Base-by-base conservation (phyloP, 129 eudicot genomes). In the Pulicaria dysenterica region DNA sequence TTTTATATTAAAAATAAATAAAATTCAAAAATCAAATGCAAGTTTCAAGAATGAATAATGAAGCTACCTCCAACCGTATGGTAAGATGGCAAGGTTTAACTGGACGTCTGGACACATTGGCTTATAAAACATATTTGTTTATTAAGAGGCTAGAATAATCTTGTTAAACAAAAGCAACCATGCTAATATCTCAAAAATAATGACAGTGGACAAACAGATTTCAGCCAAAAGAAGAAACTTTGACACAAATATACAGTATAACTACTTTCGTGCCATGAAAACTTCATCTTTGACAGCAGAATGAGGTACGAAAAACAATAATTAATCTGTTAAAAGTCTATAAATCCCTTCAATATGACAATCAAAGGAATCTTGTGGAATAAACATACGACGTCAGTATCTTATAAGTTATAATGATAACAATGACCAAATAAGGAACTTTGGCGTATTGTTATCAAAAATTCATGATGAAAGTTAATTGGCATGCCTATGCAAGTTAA, bases 201-300 rank as follows among this genome's bases (percentile, higher is more conserved):
- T 63, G 37, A 63, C 7, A 63, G 6, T 9, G 56, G 56, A 6
- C 70, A 65, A 65, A 65, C 1, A 62, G 36, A 41, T 41, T 62
- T 36, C 7, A 63, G 69, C n/a, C 8, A 63, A 39, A 56, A 61
- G 48, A 38, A 61, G 34, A n/a, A 3, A 39, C 14, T 7, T 39
- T 61, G n/a, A n/a, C 48, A 39, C 11, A 59, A 37, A 62, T 9
- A 17, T 38, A 59, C 11, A 37, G 38, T 11, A 65, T 45, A 45
- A 36, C 46, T 34, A 34, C 34, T 48, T n/a, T 14, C n/a, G 1
- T 14, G n/a, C 44, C 58, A 44, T 59, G 69, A 58, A 4, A 58
- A 57, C 43, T 72, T 67, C 67, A 44, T 8, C 54, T 45, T 48
- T 73, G 44, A 46, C 16, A 16, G 60, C 69, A 45, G 7, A 73